phyloP scores from a whole-genome alignment of 805 yeast species.

The Spathaspora passalidarum region DNA sequence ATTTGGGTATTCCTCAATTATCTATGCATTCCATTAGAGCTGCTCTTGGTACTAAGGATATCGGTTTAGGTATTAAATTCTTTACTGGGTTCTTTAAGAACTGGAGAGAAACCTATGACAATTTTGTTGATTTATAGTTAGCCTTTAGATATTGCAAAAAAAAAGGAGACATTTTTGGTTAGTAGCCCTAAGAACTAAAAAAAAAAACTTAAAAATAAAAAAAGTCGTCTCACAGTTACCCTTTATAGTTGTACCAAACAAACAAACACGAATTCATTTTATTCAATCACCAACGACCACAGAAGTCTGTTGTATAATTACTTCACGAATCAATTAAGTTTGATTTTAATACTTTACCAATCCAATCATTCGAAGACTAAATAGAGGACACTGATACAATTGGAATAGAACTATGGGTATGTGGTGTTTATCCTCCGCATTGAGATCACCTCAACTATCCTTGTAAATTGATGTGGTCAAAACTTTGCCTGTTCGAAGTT shows the following conservation, averaged over 20 bases:
- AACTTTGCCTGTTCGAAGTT: neutral
- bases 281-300: neutral
- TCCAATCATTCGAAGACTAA: neutral
- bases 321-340: neutral
- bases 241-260: neutral
- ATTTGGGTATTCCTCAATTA: slow-evolving; percentile 78
- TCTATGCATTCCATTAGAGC: slow-evolving; percentile 89
- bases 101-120: slow-evolving; percentile 61
- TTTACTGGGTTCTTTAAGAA: slow-evolving; percentile 65
- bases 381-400: neutral
- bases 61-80: slow-evolving; percentile 70
- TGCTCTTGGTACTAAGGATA: slow-evolving; percentile 72
- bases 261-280: neutral
- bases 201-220: neutral
- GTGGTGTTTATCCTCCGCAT: neutral
- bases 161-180: neutral
- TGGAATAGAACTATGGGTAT: neutral
- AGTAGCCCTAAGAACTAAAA: neutral
- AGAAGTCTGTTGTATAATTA: neutral
- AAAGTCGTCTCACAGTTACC: neutral
- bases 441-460: no score
- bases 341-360: neutral
- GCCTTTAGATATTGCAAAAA: neutral
- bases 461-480: no score
- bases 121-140: slow-evolving; percentile 42